Conservation (phyloP, 1,284 basidiomycete species). For the Tylopilus sp. region DNA sequence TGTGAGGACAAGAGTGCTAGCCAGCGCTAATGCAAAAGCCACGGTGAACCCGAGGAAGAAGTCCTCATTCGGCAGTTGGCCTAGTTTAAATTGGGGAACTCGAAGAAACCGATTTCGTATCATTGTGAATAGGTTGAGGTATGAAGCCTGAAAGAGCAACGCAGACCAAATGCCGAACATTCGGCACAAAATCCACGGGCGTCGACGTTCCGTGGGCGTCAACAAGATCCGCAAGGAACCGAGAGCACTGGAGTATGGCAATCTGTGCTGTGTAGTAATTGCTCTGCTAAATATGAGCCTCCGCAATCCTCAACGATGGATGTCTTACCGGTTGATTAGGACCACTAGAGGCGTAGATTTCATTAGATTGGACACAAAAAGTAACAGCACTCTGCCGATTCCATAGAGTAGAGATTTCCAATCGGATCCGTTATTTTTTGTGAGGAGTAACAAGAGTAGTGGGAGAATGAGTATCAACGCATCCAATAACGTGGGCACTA, state of each 20-base stretch:
- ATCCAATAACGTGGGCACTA: slow-evolving; percentile 78
- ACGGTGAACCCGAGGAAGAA: slow-evolving; percentile 66
- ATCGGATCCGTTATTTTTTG: slow-evolving; percentile 65
- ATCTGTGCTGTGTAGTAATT: slow-evolving; percentile 87
- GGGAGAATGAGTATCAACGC: slow-evolving; percentile 60
- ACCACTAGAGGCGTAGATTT: slow-evolving; percentile 81
- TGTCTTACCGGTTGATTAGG: slow-evolving; percentile 79
- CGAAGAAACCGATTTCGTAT: slow-evolving; percentile 76
- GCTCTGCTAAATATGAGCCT: slow-evolving; percentile 58
- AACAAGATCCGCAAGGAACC: slow-evolving; percentile 79
- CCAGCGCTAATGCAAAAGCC: slow-evolving; percentile 70
- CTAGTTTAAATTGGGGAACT: too few species aligned
- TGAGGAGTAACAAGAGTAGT: slow-evolving; percentile 64
- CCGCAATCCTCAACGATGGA: slow-evolving; percentile 2
- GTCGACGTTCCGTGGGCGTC: slow-evolving; percentile 83
- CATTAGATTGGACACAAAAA: slow-evolving; percentile 73
- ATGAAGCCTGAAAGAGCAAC: slow-evolving; percentile 73
- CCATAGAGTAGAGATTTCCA: too few species aligned
- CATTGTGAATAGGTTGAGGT: slow-evolving; percentile 63
- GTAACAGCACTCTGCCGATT: slow-evolving; percentile 72
- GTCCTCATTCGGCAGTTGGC: too few species aligned
- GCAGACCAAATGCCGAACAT: slow-evolving; percentile 87
- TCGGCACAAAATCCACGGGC: slow-evolving; percentile 84
- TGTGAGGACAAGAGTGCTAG: slow-evolving; percentile 75
- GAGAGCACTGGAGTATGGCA: slow-evolving; percentile 72